phyloP scores from a whole-genome alignment of 2,329 filamentous ascomycete species.

The Leptographium flavum region DNA sequence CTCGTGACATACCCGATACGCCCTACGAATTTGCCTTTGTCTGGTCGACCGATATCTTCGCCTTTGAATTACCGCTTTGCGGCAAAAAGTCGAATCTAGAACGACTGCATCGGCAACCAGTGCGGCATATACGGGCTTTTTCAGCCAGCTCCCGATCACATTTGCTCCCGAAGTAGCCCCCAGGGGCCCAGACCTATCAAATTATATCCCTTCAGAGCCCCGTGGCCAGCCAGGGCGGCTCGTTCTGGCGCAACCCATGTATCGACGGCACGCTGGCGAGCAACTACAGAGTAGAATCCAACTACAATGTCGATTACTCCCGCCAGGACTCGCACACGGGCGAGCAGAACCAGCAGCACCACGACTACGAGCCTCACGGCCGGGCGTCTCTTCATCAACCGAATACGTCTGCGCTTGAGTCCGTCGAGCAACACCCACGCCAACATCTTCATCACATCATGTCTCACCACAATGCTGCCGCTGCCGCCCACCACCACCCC shows the following conservation, averaged over 20 bases:
- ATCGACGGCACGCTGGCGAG: slow-evolving; percentile 58
- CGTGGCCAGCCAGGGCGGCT: slow-evolving; percentile 59
- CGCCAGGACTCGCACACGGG: slow-evolving; percentile 51
- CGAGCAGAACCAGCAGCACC: slow-evolving; percentile 42
- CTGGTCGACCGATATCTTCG: background rate
- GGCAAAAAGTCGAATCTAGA: background rate
- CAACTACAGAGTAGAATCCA: slow-evolving; percentile 55
- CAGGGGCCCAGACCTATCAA: slow-evolving; percentile 37
- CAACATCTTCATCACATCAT: slow-evolving; percentile 26
- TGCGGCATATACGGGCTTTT: background rate
- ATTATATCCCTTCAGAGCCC: slow-evolving; percentile 47
- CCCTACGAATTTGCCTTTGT: no score
- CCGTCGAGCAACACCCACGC: slow-evolving; percentile 26
- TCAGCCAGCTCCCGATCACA: slow-evolving; percentile 2
- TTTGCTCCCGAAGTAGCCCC: slow-evolving; percentile 30
- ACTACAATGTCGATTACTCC: slow-evolving; percentile 64
- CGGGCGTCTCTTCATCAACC: slow-evolving; percentile 34
- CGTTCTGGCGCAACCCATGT: slow-evolving; percentile 67
- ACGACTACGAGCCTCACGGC: slow-evolving; percentile 18
- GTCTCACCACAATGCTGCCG: slow-evolving; percentile 30
- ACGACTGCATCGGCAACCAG: background rate
- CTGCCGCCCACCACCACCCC: slow-evolving; percentile 23
- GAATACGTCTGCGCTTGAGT: slow-evolving; percentile 29
- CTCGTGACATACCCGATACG: no score
- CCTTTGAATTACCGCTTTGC: background rate